Percentiles rank a stretch among this genome's conserved stretches.
These are phyloP conservation scores for Penicillium pulvis DNA, from an alignment of 495 filamentous ascomycete species.

Conservation along the genomic window DNA sequence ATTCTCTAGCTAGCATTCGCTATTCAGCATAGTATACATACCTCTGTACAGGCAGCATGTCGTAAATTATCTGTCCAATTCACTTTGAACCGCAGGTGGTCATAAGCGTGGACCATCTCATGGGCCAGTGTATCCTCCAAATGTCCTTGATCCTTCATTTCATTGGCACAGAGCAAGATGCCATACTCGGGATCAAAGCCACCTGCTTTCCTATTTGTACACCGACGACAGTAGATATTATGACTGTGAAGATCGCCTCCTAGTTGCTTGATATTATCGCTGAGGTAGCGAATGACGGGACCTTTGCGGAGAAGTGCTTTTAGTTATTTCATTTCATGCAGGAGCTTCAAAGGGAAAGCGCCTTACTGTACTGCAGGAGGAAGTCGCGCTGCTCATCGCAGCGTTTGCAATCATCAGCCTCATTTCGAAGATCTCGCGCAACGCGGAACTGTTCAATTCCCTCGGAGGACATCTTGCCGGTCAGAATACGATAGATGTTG, in stretches of 20 bases:
- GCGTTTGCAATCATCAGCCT: slow-evolving; percentile 68
- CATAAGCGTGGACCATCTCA: slow-evolving; percentile 97
- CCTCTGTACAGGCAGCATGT: slow-evolving; percentile 95
- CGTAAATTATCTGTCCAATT: slow-evolving; percentile 76
- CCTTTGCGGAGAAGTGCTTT: slow-evolving; percentile 37
- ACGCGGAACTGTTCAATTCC: slow-evolving; percentile 71
- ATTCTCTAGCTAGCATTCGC: not conserved
- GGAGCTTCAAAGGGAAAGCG: not conserved
- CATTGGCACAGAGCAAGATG: slow-evolving; percentile 88
- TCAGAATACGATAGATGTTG: slow-evolving; percentile 77
- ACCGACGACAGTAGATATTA: slow-evolving; percentile 83
- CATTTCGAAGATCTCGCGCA: slow-evolving; percentile 65
- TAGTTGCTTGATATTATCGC: slow-evolving; percentile 72
- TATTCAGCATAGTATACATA: slow-evolving; percentile 36
- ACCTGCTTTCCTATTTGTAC: slow-evolving; percentile 65
- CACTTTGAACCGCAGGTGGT: slow-evolving; percentile 87
- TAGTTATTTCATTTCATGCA: slow-evolving; percentile 6
- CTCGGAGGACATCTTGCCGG: slow-evolving; percentile 66
- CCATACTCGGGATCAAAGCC: slow-evolving; percentile 84
- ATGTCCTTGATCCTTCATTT: slow-evolving; percentile 70
- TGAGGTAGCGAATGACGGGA: slow-evolving; percentile 82
- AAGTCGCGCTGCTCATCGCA: slow-evolving; percentile 81
- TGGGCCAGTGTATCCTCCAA: slow-evolving; percentile 94
- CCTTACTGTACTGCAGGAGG: slow-evolving; percentile 70
- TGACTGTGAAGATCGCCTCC: slow-evolving; percentile 68